Evolutionary conservation across 441 rosid genomes (phyloP).

Genomic region (Mallotus repandus): DNA sequence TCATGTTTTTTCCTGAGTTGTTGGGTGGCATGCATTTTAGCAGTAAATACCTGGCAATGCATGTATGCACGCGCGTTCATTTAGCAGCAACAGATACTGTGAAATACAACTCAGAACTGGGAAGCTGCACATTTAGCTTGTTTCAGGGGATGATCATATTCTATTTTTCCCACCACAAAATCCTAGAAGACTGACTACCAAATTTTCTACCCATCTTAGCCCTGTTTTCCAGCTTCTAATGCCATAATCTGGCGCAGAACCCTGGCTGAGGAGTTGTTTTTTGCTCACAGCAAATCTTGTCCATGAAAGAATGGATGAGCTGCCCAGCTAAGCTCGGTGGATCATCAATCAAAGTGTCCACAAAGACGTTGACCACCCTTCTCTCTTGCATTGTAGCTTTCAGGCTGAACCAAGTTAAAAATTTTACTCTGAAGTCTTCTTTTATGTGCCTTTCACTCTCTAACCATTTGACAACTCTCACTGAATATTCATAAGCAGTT

Average conservation of each 20-base stretch:
- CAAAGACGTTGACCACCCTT: conserved; percentile 70
- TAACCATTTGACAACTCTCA: conserved; percentile 68
- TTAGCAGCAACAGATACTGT: neutral
- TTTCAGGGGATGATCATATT: neutral
- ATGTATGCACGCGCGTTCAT: neutral
- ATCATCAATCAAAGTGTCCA: conserved; percentile 67
- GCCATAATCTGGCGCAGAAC: conserved; percentile 81
- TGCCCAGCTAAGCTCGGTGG: conserved; percentile 79
- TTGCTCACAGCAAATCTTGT: conserved; percentile 45
- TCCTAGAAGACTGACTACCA: conserved; percentile 2
- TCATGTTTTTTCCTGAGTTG: neutral
- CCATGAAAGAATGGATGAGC: conserved; percentile 77
- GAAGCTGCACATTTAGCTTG: conserved; percentile 1
- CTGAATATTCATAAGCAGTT: conserved; percentile 53
- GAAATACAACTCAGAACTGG: neutral
- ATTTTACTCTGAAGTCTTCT: conserved; percentile 79
- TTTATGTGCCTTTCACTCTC: conserved; percentile 74
- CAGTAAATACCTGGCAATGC: neutral
- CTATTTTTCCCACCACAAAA: neutral
- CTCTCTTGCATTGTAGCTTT: conserved; percentile 74
- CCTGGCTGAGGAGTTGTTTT: conserved; percentile 51
- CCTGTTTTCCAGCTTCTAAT: conserved; percentile 26
- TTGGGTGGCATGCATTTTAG: neutral
- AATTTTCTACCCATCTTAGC: neutral
- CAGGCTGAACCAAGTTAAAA: conserved; percentile 94